Evolutionary conservation across 306 rosid genomes (phyloP).

Genomic region (Sesbania bispinosa): DNA sequence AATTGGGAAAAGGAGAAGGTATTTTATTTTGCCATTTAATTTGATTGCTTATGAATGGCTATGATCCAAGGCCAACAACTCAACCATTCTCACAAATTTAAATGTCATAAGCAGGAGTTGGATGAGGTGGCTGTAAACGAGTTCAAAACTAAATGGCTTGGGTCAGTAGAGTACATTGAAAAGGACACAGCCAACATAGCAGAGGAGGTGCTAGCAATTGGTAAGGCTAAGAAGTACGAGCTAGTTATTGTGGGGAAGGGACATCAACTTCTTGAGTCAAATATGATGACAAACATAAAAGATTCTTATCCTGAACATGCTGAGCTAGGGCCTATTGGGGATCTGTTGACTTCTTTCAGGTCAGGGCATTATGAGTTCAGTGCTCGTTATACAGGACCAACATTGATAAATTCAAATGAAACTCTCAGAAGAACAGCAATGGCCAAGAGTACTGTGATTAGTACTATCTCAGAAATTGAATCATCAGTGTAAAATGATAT

Average conservation of each 20-base stretch:
- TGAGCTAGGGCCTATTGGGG: conserved; percentile 36
- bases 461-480: not conserved
- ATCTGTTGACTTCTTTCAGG: conserved; percentile 25
- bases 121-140: conserved; percentile 26
- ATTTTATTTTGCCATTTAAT: not conserved
- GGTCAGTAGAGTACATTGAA: conserved; percentile 23
- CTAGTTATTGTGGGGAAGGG: conserved; percentile 39
- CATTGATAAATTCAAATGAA: not conserved
- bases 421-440: not conserved
- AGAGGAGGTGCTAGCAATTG: conserved; percentile 31
- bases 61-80: not conserved
- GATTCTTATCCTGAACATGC: conserved; percentile 16
- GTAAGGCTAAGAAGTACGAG: conserved; percentile 18
- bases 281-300: not conserved
- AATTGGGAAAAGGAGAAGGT: conserved; percentile 4
- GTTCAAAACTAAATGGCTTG: conserved; percentile 25
- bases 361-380: conserved; percentile 23
- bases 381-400: conserved; percentile 25
- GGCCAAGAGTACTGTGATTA: not conserved
- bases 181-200: conserved; percentile 13
- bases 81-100: not conserved
- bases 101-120: conserved; percentile 20
- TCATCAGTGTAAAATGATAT: not conserved
- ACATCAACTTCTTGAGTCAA: not conserved
- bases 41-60: not conserved